phyloP scores from a whole-genome alignment of 805 yeast genomes.

The Komagataella pseudopastoris region DNA sequence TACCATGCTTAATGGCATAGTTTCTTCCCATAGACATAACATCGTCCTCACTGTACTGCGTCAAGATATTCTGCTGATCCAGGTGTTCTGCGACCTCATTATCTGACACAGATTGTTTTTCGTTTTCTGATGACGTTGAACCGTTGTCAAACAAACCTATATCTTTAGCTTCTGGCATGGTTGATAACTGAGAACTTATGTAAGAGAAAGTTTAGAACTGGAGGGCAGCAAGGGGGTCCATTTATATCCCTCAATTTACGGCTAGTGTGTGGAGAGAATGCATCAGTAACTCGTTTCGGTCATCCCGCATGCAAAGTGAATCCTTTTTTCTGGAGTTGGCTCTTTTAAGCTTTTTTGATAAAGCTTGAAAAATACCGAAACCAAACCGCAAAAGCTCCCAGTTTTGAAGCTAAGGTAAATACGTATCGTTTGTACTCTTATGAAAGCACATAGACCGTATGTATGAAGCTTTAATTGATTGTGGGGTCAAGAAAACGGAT shows the following conservation, averaged over 20 bases:
- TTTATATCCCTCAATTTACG: background rate
- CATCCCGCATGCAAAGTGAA: background rate
- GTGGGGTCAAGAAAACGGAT: no score
- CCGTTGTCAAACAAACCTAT: background rate
- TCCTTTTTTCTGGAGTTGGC: background rate
- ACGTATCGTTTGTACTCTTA: no score
- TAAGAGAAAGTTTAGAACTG: background rate
- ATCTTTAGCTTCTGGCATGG: background rate
- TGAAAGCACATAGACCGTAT: no score
- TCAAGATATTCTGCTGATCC: conserved; percentile 29
- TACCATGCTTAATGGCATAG: conserved; percentile 40
- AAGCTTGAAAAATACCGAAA: no score
- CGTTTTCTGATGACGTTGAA: background rate
- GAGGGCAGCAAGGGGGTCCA: background rate
- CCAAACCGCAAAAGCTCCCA: no score
- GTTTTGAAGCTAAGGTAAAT: no score
- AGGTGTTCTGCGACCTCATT: background rate
- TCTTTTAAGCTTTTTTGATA: no score
- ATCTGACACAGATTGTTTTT: background rate
- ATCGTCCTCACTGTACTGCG: conserved; percentile 47
- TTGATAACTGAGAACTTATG: background rate
- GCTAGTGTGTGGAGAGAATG: background rate
- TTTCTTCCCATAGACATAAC: conserved; percentile 59
- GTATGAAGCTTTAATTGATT: no score
- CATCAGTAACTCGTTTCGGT: background rate